A percentile compares a stretch with the other conserved stretches of the same genome.
These are phyloP conservation scores for Oxytropis ochrocephala DNA, from an alignment of 306 rosid genomes.

Conservation along the genomic window DNA sequence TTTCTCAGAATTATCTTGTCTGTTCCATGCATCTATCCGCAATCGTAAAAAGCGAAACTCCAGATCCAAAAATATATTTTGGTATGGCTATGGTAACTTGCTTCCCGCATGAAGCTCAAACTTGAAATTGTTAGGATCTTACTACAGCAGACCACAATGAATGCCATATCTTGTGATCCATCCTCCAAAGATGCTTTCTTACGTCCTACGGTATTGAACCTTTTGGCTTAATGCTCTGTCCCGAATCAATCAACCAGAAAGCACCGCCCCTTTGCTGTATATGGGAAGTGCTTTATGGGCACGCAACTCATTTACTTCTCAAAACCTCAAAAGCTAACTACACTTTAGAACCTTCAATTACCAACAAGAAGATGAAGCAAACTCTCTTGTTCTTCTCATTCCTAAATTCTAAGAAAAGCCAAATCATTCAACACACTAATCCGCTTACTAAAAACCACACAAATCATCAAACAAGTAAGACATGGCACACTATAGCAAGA, in stretches of 20 bases:
- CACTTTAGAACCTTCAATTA: no score
- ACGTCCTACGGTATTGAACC: constrained; percentile 74
- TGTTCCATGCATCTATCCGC: constrained; percentile 83
- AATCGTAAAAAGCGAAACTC: constrained; percentile 79
- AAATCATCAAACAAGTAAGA: no score
- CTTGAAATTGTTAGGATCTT: constrained; percentile 83
- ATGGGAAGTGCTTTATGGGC: no score
- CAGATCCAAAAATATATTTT: constrained; percentile 76
- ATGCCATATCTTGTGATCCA: constrained; percentile 90
- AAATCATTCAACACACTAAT: no score
- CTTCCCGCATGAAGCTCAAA: constrained; percentile 91
- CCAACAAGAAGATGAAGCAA: no score
- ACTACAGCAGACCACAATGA: constrained; percentile 91
- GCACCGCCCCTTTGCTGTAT: constrained; percentile 73
- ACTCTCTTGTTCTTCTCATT: no score
- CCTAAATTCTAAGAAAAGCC: no score
- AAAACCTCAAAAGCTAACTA: no score
- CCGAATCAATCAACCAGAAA: constrained; percentile 85
- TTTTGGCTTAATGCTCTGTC: constrained; percentile 68
- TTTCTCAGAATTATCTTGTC: constrained; percentile 49
- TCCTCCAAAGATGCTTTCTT: constrained; percentile 66
- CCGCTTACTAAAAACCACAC: no score
- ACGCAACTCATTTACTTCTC: no score
- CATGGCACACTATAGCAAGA: no score
- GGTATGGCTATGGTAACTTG: constrained; percentile 81